Evolutionary conservation across 257 asterid genomes (phyloP).

Genomic region (Penstemon davidsonii): DNA sequence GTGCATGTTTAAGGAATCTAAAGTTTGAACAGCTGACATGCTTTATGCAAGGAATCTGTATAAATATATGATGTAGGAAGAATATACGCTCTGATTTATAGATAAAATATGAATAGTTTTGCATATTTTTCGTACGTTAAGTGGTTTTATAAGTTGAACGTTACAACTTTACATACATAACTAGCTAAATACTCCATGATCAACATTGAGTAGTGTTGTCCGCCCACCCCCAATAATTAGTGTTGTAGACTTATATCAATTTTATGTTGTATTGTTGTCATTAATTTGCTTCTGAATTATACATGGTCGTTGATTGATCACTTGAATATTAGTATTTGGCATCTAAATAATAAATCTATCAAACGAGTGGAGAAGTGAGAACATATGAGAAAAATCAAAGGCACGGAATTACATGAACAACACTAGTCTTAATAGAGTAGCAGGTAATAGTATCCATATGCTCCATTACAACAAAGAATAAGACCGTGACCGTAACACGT

Average conservation of each 20-base stretch:
- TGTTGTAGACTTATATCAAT: neutral
- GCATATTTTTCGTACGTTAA: constrained; percentile 24
- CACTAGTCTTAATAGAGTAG: too few species aligned
- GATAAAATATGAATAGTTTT: constrained; percentile 14
- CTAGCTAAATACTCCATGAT: constrained; percentile 18
- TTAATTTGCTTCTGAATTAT: neutral
- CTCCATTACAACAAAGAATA: too few species aligned
- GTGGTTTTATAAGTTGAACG: constrained; percentile 19
- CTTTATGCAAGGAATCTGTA: constrained; percentile 19
- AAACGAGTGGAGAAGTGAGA: too few species aligned
- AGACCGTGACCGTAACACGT: too few species aligned
- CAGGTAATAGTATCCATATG: too few species aligned
- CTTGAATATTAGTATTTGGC: neutral
- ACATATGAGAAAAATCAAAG: too few species aligned
- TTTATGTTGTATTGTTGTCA: neutral
- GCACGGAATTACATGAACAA: too few species aligned
- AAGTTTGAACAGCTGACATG: constrained; percentile 6
- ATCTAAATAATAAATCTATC: neutral
- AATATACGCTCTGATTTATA: constrained; percentile 19
- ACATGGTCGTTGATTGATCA: too few species aligned
- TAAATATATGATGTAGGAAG: constrained; percentile 22
- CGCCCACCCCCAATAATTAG: too few species aligned
- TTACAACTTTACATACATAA: constrained; percentile 1
- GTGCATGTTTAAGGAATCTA: constrained; percentile 14
- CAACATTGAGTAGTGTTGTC: neutral